Percentiles rank a stretch among this genome's conserved stretches.
phyloP scores from a whole-genome alignment of 1,284 basidiomycete genomes.

The Apiotrichum brassicae region DNA sequence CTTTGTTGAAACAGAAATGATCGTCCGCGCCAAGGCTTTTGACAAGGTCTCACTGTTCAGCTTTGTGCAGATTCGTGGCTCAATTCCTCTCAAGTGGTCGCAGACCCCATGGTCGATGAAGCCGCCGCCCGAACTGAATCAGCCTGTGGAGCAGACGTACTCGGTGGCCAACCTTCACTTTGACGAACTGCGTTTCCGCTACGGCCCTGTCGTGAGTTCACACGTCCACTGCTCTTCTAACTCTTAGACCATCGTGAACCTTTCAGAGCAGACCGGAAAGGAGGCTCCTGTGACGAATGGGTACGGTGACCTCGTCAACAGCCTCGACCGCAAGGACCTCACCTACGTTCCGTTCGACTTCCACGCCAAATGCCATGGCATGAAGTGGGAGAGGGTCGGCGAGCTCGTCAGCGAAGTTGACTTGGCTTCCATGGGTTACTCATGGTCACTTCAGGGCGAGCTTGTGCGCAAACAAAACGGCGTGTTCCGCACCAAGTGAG shows the following conservation, averaged over 20 bases:
- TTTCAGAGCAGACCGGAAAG: slow-evolving; percentile 85
- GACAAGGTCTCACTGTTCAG: slow-evolving; percentile 69
- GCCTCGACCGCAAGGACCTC: slow-evolving; percentile 57
- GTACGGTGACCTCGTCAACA: slow-evolving; percentile 64
- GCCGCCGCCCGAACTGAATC: slow-evolving; percentile 75
- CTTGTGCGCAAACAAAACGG: slow-evolving; percentile 75
- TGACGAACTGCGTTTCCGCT: slow-evolving; percentile 58
- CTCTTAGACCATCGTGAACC: slow-evolving; percentile 68
- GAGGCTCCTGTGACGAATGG: slow-evolving; percentile 73
- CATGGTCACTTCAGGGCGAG: slow-evolving; percentile 70
- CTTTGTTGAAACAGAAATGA: slow-evolving; percentile 55
- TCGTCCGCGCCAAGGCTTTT: slow-evolving; percentile 63
- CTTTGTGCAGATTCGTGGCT: slow-evolving; percentile 82
- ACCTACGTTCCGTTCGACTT: slow-evolving; percentile 73
- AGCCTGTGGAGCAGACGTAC: slow-evolving; percentile 65
- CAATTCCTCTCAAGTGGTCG: slow-evolving; percentile 83
- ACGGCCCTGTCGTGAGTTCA: slow-evolving; percentile 65
- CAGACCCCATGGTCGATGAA: slow-evolving; percentile 69
- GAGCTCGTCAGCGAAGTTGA: slow-evolving; percentile 67
- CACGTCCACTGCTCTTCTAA: slow-evolving; percentile 1
- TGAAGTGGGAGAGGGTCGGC: slow-evolving; percentile 75
- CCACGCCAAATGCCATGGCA: slow-evolving; percentile 63
- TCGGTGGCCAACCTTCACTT: slow-evolving; percentile 71
- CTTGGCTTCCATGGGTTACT: slow-evolving; percentile 76
- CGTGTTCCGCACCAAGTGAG: slow-evolving; percentile 58